Base-by-base conservation (phyloP, 345 rosid genomes). In the Pistacia vera region DNA sequence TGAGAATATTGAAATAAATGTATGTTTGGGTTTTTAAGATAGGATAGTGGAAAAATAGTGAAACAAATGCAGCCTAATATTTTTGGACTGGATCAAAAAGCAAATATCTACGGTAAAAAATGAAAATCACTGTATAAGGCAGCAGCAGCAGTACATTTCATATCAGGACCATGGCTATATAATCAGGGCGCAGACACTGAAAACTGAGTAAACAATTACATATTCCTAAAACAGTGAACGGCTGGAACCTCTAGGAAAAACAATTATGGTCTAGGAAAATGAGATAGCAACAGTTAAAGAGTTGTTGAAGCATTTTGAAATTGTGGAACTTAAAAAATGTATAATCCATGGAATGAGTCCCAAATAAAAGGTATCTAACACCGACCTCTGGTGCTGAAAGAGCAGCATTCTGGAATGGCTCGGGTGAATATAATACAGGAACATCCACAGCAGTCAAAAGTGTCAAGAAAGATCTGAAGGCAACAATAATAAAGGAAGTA, bases 301-400 rank as follows among this genome's bases (percentile, higher is more conserved):
- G 14, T 38, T 6, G 25, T 28, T 59, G 28, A 30, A 44, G 52
- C 46, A 61, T 49, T 22, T 38, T 49, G 12, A 49, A 48, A 73
- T 11, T 59, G n/a, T 11, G 18, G 63, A 36, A 20, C 38, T 25
- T 7, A 48, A 41, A 12, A 44, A 49, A 18, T 59, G 44, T 58
- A 25, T 4, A 52, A 60, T 38, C 28, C 16, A 13, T 61, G 70
- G 70, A 73, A 14, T 49, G 35, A 73, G 13, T 55, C 49, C 28
- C 28, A 36, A 33, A 49, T 49, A 33, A 14, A 57, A 72, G 49
- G n/a, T 14, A 58, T 62, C 61, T 67, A 83, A 57, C 11, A 86
- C 89, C 46, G 69, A 90, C 99, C 96, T 92, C 93, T 0, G 98
- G 99, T 67, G 92, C 81, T 76, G 97, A 92, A 64, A 94, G 66